Evolutionary conservation across 257 asterid species (phyloP), one percentile per base, ranked within the genome.

Genomic region (Capsicum rhomboideum): DNA sequence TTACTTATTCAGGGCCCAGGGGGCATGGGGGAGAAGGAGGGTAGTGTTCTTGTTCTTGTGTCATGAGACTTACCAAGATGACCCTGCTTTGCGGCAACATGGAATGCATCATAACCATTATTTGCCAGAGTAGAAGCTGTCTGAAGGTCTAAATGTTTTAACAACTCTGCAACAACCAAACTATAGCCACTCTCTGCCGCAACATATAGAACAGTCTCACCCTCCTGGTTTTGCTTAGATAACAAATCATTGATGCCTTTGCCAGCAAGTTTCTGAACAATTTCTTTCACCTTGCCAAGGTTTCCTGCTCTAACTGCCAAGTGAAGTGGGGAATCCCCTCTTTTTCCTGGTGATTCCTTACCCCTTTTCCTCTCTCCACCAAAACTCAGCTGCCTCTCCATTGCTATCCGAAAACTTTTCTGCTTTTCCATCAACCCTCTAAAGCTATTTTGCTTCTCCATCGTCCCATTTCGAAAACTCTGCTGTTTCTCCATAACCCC

Each of bases 351-450:
- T 0, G 99, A 97, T 68, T 95, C 98, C 85, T 91, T 93, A 85
- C 89, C 82, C 90, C 90, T 91, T 83, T 88, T 95, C 91, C 89
- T 89, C 89, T 96, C 98, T 21, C 88, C 97, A 56, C 94, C 97
- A 78, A 95, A 95, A 83, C 98, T 95, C 21, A 92, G 82, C 87
- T 97, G 97, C 78, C 97, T 93, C 92, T 97, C 99, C 97, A 97
- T 90, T 44, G 94, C 97, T 85, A 95, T 90, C 89, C 97, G 90
- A 67, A 97, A 97, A 86, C 99, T 97, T 80, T 92, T 95, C 88
- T 97, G 99, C 90, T 97, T 97, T 87, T 95, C 99, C 96, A 95
- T 93, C 61, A 93, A 90, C 20, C 99, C 99, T 86, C 86, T 89
- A 61, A 93, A 94, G 87, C 98, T 94, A 89, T 88, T 93, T 86